These are phyloP conservation scores for Ocimum tenuiflorum DNA, from an alignment of 257 asterid species.

Conservation along the genomic window DNA sequence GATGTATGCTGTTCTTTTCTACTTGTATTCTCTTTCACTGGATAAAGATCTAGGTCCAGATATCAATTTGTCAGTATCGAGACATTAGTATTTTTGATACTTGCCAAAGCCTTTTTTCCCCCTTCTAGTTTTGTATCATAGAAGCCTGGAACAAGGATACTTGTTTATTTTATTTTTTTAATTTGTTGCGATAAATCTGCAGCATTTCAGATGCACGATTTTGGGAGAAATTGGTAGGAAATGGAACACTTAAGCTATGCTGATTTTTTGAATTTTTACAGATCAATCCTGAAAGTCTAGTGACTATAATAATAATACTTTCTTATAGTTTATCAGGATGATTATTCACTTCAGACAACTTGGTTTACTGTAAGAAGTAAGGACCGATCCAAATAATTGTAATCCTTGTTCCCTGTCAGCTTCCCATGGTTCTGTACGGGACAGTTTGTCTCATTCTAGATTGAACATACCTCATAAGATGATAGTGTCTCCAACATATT, in stretches of 20 bases:
- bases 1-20: slow-evolving; percentile 3
- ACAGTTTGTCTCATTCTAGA: background rate
- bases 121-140: background rate
- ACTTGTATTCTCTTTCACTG: background rate
- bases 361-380: background rate
- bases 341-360: background rate
- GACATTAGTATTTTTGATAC: slow-evolving; percentile 5
- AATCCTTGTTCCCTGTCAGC: background rate
- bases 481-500: background rate
- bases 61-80: background rate
- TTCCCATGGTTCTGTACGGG: background rate
- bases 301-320: background rate
- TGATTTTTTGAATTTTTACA: background rate
- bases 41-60: background rate
- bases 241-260: background rate
- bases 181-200: slow-evolving; percentile 6
- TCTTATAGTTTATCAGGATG: background rate
- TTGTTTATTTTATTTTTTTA: background rate
- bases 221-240: background rate
- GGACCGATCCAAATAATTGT: slow-evolving; percentile 1
- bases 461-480: background rate
- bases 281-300: background rate
- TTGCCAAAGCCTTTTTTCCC: background rate
- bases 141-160: background rate
- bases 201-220: background rate